Evolutionary conservation across 345 rosid species (phyloP).

Genomic region (Aurinia saxatilis): DNA sequence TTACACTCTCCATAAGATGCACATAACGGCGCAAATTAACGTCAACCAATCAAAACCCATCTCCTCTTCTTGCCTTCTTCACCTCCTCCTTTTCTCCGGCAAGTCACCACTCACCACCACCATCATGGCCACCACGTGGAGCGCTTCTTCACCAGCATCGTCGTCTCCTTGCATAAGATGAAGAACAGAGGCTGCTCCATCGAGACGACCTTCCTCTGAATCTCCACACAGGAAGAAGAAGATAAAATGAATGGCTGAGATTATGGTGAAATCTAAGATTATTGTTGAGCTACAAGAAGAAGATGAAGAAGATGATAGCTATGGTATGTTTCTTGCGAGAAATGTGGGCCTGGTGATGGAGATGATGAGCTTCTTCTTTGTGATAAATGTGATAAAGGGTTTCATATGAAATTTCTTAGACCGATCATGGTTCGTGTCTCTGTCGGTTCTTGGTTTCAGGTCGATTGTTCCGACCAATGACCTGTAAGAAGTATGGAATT

Average conservation of each 20-base stretch:
- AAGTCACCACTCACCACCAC: neutral
- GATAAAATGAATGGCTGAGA: slow-evolving; percentile 42
- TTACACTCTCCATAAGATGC: slow-evolving; percentile 19
- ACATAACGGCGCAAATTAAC: slow-evolving; percentile 40
- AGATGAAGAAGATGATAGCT: slow-evolving; percentile 16
- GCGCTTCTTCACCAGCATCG: slow-evolving; percentile 22
- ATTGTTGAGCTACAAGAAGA: slow-evolving; percentile 36
- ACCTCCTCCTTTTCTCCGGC: slow-evolving; percentile 12
- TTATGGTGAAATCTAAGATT: slow-evolving; percentile 42
- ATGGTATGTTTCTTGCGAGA: slow-evolving; percentile 50
- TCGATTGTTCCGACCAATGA: slow-evolving; percentile 57
- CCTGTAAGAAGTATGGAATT: slow-evolving; percentile 73
- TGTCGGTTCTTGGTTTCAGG: slow-evolving; percentile 73
- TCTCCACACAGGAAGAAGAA: slow-evolving; percentile 42
- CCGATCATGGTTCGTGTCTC: slow-evolving; percentile 82
- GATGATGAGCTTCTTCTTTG: slow-evolving; percentile 69
- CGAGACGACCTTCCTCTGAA: slow-evolving; percentile 33
- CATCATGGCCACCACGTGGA: slow-evolving; percentile 29
- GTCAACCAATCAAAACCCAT: slow-evolving; percentile 2
- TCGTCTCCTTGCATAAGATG: slow-evolving; percentile 36
- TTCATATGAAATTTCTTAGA: slow-evolving; percentile 78
- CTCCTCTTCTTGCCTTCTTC: neutral
- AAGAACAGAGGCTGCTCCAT: slow-evolving; percentile 42
- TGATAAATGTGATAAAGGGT: slow-evolving; percentile 84
- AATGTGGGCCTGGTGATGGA: slow-evolving; percentile 64